Conservation (phyloP, 768 basidiomycete genomes). For the Tricholoma saponaceum region DNA sequence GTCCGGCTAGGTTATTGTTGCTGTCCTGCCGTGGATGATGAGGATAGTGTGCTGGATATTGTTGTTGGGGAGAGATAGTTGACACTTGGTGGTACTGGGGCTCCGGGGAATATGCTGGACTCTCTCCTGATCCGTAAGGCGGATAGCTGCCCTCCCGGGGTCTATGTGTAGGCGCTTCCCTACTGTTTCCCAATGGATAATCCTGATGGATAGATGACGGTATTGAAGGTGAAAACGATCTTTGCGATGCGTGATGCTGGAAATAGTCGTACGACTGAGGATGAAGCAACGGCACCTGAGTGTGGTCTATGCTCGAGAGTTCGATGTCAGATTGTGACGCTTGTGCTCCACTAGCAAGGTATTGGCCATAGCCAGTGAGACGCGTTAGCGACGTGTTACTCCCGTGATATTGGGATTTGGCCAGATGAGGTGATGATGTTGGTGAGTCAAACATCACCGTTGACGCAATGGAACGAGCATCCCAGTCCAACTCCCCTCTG, state of each 20-base stretch:
- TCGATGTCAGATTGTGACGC: conserved; percentile 39
- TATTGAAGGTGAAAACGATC: conserved; percentile 34
- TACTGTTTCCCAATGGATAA: conserved; percentile 27
- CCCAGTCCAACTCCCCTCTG: conserved; percentile 87
- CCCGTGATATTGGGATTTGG: conserved; percentile 38
- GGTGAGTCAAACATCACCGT: conserved; percentile 48
- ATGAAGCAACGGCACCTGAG: conserved; percentile 59
- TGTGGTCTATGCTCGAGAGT: conserved; percentile 51
- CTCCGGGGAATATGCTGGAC: conserved; percentile 29
- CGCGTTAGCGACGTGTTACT: conserved; percentile 25
- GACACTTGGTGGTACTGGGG: conserved; percentile 14
- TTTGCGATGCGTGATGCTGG: conserved; percentile 35
- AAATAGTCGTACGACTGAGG: conserved; percentile 27
- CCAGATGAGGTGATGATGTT: conserved; percentile 31
- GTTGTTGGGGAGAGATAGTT: conserved; percentile 11
- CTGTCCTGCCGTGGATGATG: conserved; percentile 24
- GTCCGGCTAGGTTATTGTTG: conserved; percentile 34
- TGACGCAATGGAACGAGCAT: conserved; percentile 70
- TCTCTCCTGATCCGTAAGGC: conserved; percentile 21
- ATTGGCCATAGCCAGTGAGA: conserved; percentile 51
- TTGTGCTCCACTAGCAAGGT: conserved; percentile 47
- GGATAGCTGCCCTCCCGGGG: conserved; percentile 42
- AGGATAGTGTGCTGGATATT: conserved; percentile 22
- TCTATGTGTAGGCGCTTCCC: conserved; percentile 64
- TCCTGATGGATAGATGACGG: conserved; percentile 40